These are phyloP conservation scores for apple (Malus domestica) DNA, from an alignment of 306 rosid species.

Conservation along the genomic window ASM211411v1 NC_041789.1:28161001-28161500, in stretches of 20 bases:
- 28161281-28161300: conserved; percentile 62
- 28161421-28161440: background rate
- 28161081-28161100: conserved; percentile 81
- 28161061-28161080: conserved; percentile 89
- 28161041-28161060: conserved; percentile 74
- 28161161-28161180: conserved; percentile 63
- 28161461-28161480: background rate
- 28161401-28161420: conserved; percentile 51
- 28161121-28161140: conserved; percentile 65
- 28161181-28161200: conserved; percentile 66
- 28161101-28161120: conserved; percentile 85
- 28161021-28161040: conserved; percentile 77
- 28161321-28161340: conserved; percentile 48
- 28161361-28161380: conserved; percentile 84
- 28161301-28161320: conserved; percentile 42
- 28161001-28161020: conserved; percentile 83
- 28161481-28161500: too few relatives aligned
- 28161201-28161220: conserved; percentile 60
- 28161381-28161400: conserved; percentile 45
- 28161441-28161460: background rate
- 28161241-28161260: conserved; percentile 59
- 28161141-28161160: conserved; percentile 90
- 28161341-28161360: conserved; percentile 57
- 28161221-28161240: conserved; percentile 53
- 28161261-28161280: conserved; percentile 59